Evolutionary conservation across 1,284 basidiomycete genomes (phyloP), one percentile per base, ranked within the genome.

Genomic region (Sporisorium reilianum): DNA sequence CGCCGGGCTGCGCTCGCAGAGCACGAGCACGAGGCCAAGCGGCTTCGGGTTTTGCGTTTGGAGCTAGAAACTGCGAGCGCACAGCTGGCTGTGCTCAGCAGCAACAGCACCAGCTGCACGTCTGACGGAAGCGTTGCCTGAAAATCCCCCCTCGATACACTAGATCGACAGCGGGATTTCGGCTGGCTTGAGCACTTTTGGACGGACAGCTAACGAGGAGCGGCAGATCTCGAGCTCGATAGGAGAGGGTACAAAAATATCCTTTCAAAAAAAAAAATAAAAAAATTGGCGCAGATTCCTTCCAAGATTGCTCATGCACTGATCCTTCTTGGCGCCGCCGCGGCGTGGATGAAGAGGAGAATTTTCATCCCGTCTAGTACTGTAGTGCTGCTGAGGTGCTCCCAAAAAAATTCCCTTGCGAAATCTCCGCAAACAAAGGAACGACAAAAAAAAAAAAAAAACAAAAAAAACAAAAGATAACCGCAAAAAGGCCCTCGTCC

Each of bases 191-290:
- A 64, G 61, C 61, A 36, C 62, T 28, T 41, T 49, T 26, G 25
- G 50, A 53, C 16, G 12, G 10, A 34, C 12, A 36, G 50, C 42
- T 18, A 28, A 20, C 32, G 42, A 22, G 51, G 28, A 5, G 7
- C 51, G 20, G 42, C 56, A 51, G 64, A 66, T 66, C 54, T 44
- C 49, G 14, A 32, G 49, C 58, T 67, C 58, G 57, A 66, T 66
- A 61, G 61, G 53, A 56, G 54, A 32, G 36, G 10, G n/a, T n/a
- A n/a, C n/a, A n/a, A n/a, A n/a, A n/a, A n/a, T n/a, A n/a, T 30
- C 28, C 2, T 18, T 8, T 18, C 36, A 30, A 41, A 53, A 30
- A 14, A 6, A 44, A 18, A 40, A 26, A 34, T 5, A 30, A 25
- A 25, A 41, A 16, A 25, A 36, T 12, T 30, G 30, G 5, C 30